Evolutionary conservation across 2,329 filamentous ascomycete species (phyloP).

Genomic region (Calonectria montana): DNA sequence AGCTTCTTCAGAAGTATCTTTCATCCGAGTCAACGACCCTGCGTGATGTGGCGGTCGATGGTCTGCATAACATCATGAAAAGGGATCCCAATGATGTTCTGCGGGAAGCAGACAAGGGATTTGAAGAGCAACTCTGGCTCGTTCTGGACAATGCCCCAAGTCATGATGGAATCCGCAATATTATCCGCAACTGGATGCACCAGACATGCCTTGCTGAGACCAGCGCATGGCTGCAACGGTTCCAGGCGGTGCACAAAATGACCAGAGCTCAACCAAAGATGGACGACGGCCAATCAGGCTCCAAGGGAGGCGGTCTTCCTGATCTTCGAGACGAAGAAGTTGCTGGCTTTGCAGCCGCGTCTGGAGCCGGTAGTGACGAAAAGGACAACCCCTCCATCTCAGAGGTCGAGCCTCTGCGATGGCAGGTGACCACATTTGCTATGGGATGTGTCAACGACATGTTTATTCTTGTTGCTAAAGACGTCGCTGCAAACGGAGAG

Average conservation of each 20-base stretch:
- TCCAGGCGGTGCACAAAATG: slow-evolving; percentile 90
- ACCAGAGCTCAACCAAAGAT: slow-evolving; percentile 76
- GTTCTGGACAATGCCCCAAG: slow-evolving; percentile 81
- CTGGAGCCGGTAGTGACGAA: slow-evolving; percentile 69
- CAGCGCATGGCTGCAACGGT: slow-evolving; percentile 86
- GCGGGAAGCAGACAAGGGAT: slow-evolving; percentile 76
- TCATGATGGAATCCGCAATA: slow-evolving; percentile 84
- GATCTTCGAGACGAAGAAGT: slow-evolving; percentile 97
- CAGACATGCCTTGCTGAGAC: slow-evolving; percentile 88
- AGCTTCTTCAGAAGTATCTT: slow-evolving; percentile 81
- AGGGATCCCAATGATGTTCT: slow-evolving; percentile 87
- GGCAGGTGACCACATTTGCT: slow-evolving; percentile 95
- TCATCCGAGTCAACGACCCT: slow-evolving; percentile 76
- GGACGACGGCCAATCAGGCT: slow-evolving; percentile 58
- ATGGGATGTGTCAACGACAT: slow-evolving; percentile 90
- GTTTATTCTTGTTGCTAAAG: slow-evolving; percentile 81
- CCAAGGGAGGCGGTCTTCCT: slow-evolving; percentile 64
- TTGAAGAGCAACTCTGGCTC: slow-evolving; percentile 94
- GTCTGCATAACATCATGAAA: slow-evolving; percentile 95
- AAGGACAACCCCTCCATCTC: slow-evolving; percentile 61
- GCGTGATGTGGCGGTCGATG: slow-evolving; percentile 84
- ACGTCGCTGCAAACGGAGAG: slow-evolving; percentile 81
- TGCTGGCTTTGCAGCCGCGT: slow-evolving; percentile 88
- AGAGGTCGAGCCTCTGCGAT: slow-evolving; percentile 89
- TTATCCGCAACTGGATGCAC: slow-evolving; percentile 92